Base-by-base conservation (phyloP, 495 filamentous ascomycete species). In the Chaetomium fimeti region DNA sequence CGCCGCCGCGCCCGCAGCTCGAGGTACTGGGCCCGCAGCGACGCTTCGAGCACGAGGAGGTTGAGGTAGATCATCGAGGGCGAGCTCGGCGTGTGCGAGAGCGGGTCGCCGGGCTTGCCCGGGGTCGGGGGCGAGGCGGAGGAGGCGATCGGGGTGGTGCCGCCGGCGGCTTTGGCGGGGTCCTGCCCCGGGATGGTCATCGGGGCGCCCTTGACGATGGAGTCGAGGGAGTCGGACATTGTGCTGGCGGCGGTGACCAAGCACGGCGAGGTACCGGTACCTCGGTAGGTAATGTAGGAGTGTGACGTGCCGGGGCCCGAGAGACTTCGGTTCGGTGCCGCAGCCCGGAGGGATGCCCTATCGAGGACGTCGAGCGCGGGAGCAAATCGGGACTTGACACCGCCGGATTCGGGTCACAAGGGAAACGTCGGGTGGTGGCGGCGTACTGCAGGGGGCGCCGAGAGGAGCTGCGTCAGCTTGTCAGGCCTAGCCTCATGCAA, bases 61-160 rank as follows among this genome's bases (percentile, higher is more conserved):
- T 99, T 99, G 68, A 98, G 85, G 79, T 98, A 99, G 70, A 98
- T 97, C 78, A 97, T 95, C n/a, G 91, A 91, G 53, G 73, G 93
- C 32, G 93, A 91, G 65, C 89, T 93, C 13, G 94, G 93, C 32
- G 95, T 85, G 47, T 87, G 84, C 61, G 88, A 87, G 54, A 92
- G 81, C 45, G 93, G 93, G 74, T 97, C 90, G 68, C 78, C 71
- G 76, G 83, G 64, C 75, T 83, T 76, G 77, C 72, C 62, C 72
- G 76, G 74, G 61, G 76, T 70, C 53, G 78, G 59, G 67, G 78
- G 36, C 1, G 57, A 15, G 40, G 40, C 72, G 54, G 76, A 73
- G 6, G 76, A 71, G 60, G 68, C 58, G 65, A 77, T 75, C 63
- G 71, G 76, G 68, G 72, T 77, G 57, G 79, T 69, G 64, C 78